Evolutionary conservation across 768 basidiomycete species (phyloP).

Genomic region (Lactifluus echinatus): DNA sequence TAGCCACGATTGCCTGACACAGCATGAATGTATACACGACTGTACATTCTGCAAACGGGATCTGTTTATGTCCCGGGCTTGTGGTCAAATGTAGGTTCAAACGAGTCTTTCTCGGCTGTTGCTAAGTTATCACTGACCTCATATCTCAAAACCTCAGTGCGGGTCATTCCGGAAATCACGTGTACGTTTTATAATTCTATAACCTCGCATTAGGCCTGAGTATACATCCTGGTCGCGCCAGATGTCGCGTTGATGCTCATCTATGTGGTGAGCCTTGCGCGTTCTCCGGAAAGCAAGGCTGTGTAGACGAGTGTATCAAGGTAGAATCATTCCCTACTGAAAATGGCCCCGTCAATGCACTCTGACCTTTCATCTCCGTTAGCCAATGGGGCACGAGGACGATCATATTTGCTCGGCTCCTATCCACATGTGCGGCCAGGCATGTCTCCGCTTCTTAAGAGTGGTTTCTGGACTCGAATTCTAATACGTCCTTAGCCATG

Average conservation of each 20-base stretch:
- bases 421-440: slow-evolving; percentile 49
- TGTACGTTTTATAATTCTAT: slow-evolving; percentile 29
- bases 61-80: slow-evolving; percentile 22
- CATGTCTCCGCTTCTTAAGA: slow-evolving; percentile 19
- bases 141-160: slow-evolving; percentile 31
- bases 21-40: slow-evolving; percentile 36
- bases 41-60: slow-evolving; percentile 38
- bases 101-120: not conserved
- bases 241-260: slow-evolving; percentile 44
- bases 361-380: not conserved
- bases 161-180: slow-evolving; percentile 47
- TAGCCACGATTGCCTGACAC: slow-evolving; percentile 42
- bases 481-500: slow-evolving; percentile 8
- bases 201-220: not conserved
- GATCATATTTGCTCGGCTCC: slow-evolving; percentile 48
- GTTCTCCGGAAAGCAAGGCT: slow-evolving; percentile 41
- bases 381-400: slow-evolving; percentile 45
- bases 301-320: slow-evolving; percentile 43
- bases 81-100: slow-evolving; percentile 40
- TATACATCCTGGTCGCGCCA: slow-evolving; percentile 20
- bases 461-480: not conserved
- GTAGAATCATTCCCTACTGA: slow-evolving; percentile 23
- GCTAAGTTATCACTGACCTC: not conserved
- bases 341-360: not conserved
- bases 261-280: slow-evolving; percentile 46